Evolutionary conservation across 306 rosid species (phyloP).

Genomic region (Citrullus colocynthis): DNA sequence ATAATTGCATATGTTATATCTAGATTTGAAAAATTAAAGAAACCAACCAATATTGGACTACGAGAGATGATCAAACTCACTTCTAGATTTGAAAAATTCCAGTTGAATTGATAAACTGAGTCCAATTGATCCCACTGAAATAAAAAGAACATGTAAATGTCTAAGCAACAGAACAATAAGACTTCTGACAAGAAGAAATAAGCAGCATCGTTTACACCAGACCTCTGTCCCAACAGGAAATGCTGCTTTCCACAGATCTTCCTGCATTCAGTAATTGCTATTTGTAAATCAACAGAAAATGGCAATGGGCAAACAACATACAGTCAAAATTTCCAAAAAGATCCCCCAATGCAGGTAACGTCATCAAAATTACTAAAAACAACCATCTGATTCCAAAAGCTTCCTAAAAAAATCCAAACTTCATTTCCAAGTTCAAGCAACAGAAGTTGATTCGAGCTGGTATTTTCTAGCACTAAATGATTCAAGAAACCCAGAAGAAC

Average conservation of each 20-base stretch:
- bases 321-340: neutral
- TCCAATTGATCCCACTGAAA: slow-evolving; percentile 35
- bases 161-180: neutral
- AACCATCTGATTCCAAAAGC: neutral
- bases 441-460: neutral
- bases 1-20: slow-evolving; percentile 1
- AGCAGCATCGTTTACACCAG: neutral
- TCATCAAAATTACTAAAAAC: neutral
- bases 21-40: too few relatives aligned
- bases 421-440: neutral
- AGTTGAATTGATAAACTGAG: slow-evolving; percentile 23
- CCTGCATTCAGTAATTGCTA: slow-evolving; percentile 10
- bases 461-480: neutral
- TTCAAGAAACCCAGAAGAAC: neutral
- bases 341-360: neutral
- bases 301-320: neutral
- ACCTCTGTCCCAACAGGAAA: slow-evolving; percentile 46
- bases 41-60: neutral
- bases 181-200: neutral
- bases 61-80: slow-evolving; percentile 4
- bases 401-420: neutral
- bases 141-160: neutral
- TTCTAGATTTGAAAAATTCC: slow-evolving; percentile 40
- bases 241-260: slow-evolving; percentile 36
- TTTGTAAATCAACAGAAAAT: neutral